Evolutionary conservation across 495 filamentous ascomycete species (phyloP).

Genomic region (Aspergillus taichungensis): DNA sequence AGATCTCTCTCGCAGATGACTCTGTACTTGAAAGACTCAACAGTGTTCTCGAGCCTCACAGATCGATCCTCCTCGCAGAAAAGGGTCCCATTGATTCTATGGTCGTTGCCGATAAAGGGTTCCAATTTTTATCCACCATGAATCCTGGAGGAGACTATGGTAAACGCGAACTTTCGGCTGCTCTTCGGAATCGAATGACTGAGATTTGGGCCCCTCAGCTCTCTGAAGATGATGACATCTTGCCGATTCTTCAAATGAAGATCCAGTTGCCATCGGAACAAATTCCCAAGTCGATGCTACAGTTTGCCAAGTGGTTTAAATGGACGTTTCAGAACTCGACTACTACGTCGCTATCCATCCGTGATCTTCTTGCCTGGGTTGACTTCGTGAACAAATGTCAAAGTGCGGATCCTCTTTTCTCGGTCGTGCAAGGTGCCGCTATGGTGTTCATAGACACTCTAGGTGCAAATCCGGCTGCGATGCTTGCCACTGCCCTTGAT

Average conservation of each 20-base stretch:
- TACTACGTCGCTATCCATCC: conserved; percentile 68
- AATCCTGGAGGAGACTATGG: conserved; percentile 98
- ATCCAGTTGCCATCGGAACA: conserved; percentile 45
- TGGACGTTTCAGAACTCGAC: conserved; percentile 62
- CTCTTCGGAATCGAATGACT: conserved; percentile 91
- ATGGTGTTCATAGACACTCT: conserved; percentile 94
- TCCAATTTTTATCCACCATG: conserved; percentile 98
- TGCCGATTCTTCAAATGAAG: conserved; percentile 77
- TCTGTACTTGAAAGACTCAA: conserved; percentile 95
- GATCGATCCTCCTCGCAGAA: conserved; percentile 84
- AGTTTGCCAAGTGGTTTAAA: conserved; percentile 91
- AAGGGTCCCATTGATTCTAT: conserved; percentile 78
- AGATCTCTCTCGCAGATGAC: conserved; percentile 96
- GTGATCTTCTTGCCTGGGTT: conserved; percentile 91
- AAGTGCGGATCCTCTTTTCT: conserved; percentile 41
- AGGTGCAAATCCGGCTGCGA: conserved; percentile 84
- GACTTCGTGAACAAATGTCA: conserved; percentile 70
- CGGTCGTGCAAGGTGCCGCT: conserved; percentile 77
- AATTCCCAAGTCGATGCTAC: conserved; percentile 52
- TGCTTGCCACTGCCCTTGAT: conserved; percentile 56
- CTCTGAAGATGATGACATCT: conserved; percentile 72
- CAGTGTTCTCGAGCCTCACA: conserved; percentile 86
- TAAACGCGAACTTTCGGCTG: conserved; percentile 92
- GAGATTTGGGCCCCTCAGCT: conserved; percentile 93
- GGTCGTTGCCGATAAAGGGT: conserved; percentile 67